Evolutionary conservation across 257 asterid genomes (phyloP).

Genomic region (Osmanthus fragrans): DNA sequence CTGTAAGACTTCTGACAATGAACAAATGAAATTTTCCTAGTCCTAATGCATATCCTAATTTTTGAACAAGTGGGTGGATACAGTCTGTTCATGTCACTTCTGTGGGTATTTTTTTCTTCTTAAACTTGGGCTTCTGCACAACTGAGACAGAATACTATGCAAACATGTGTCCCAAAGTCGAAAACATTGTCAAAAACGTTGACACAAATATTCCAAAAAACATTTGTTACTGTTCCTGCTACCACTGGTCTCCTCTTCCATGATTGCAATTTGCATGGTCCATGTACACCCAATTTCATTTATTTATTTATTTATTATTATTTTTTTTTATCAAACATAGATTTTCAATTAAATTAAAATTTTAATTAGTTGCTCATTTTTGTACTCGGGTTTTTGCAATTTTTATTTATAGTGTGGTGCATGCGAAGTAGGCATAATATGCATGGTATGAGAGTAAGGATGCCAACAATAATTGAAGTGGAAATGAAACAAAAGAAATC

Average conservation of each 20-base stretch:
- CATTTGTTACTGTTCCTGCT: slow-evolving; percentile 41
- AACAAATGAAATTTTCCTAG: no score
- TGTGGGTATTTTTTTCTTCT: slow-evolving; percentile 15
- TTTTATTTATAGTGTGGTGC: no score
- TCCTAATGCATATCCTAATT: neutral
- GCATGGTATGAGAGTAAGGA: no score
- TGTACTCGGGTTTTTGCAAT: no score
- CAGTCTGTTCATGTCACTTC: slow-evolving; percentile 14
- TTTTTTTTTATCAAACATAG: neutral
- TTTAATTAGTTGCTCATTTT: no score
- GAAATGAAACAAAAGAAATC: no score
- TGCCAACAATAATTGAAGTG: no score
- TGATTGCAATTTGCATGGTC: slow-evolving; percentile 48
- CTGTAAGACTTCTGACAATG: no score
- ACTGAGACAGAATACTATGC: slow-evolving; percentile 39
- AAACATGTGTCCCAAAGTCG: slow-evolving; percentile 36
- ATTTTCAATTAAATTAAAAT: no score
- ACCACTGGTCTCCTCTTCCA: slow-evolving; percentile 47
- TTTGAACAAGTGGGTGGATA: slow-evolving; percentile 18
- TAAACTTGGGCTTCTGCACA: slow-evolving; percentile 20
- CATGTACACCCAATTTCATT: slow-evolving; percentile 18
- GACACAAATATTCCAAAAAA: slow-evolving; percentile 39
- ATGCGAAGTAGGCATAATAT: no score
- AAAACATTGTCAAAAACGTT: slow-evolving; percentile 9
- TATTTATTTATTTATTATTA: no score